Evolutionary conservation across 2,329 filamentous ascomycete species (phyloP).

Genomic region (Herpotrichia juniperi): DNA sequence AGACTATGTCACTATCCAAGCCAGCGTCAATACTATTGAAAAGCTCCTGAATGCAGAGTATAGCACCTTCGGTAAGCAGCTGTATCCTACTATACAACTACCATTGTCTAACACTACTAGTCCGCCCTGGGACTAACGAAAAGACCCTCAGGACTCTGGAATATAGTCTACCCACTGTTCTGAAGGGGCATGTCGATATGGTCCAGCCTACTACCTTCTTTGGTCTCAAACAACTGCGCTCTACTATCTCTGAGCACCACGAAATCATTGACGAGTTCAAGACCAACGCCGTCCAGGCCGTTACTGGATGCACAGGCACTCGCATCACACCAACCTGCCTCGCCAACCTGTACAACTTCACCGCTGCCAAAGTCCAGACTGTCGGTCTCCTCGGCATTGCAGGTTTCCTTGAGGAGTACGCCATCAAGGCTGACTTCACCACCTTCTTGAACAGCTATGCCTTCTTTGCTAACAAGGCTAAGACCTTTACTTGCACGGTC

Average conservation of each 20-base stretch:
- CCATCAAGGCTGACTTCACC: slow-evolving; percentile 24
- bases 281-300: slow-evolving; percentile 15
- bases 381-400: slow-evolving; percentile 22
- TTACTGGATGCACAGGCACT: slow-evolving; percentile 19
- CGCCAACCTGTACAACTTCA: slow-evolving; percentile 27
- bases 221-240: slow-evolving; percentile 19
- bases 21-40: slow-evolving; percentile 57
- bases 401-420: slow-evolving; percentile 30
- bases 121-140: slow-evolving; percentile 14
- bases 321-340: slow-evolving; percentile 27
- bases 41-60: slow-evolving; percentile 54
- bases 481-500: slow-evolving; percentile 19
- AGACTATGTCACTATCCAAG: slow-evolving; percentile 59
- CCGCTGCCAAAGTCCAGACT: slow-evolving; percentile 18
- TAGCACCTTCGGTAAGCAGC: slow-evolving; percentile 48
- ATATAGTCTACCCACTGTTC: slow-evolving; percentile 33
- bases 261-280: slow-evolving; percentile 8
- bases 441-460: slow-evolving; percentile 24
- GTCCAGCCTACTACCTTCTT: slow-evolving; percentile 59
- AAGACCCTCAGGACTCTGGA: slow-evolving; percentile 17
- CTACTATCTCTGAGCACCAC: slow-evolving; percentile 17
- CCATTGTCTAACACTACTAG: slow-evolving; percentile 9
- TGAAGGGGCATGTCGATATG: slow-evolving; percentile 49
- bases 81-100: not conserved
- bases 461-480: slow-evolving; percentile 22